A percentile compares a stretch with the other conserved stretches of the same genome.
Conservation (phyloP, 495 filamentous ascomycete species). For the Bacidia gigantensis region DNA sequence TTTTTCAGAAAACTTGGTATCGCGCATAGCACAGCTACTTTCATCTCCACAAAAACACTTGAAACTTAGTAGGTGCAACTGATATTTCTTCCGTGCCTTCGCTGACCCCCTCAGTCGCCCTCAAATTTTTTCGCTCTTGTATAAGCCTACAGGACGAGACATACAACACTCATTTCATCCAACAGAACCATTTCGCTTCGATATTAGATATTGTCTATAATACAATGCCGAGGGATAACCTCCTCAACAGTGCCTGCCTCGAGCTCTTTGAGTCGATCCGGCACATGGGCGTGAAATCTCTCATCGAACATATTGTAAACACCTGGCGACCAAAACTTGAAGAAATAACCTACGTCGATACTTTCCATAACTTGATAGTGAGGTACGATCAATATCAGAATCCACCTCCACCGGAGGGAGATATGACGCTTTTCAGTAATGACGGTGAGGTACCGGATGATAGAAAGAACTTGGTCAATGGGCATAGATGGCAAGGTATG, state of each 20-base stretch:
- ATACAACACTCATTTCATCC: slow-evolving; percentile 75
- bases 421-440: slow-evolving; percentile 37
- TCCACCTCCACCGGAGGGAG: slow-evolving; percentile 42
- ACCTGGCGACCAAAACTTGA: slow-evolving; percentile 74
- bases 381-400: slow-evolving; percentile 71
- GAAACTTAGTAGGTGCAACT: slow-evolving; percentile 57
- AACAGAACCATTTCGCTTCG: slow-evolving; percentile 71
- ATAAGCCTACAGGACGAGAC: slow-evolving; percentile 83
- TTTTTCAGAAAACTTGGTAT: slow-evolving; percentile 61
- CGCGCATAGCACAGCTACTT: slow-evolving; percentile 72
- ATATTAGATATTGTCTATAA: slow-evolving; percentile 79
- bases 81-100: neutral
- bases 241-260: slow-evolving; percentile 89
- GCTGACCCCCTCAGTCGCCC: slow-evolving; percentile 44
- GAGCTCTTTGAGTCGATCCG: slow-evolving; percentile 91
- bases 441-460: slow-evolving; percentile 35
- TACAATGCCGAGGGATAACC: slow-evolving; percentile 91
- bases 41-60: slow-evolving; percentile 81
- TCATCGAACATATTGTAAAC: slow-evolving; percentile 76
- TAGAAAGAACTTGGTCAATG: slow-evolving; percentile 41
- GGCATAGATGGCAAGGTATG: slow-evolving; percentile 59
- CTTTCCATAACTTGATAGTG: slow-evolving; percentile 60
- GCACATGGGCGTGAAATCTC: slow-evolving; percentile 65
- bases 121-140: slow-evolving; percentile 89
- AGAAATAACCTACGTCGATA: slow-evolving; percentile 72